Conservation (phyloP, 108 stramenopile species). For the Schizochytrium sp. region DNA sequence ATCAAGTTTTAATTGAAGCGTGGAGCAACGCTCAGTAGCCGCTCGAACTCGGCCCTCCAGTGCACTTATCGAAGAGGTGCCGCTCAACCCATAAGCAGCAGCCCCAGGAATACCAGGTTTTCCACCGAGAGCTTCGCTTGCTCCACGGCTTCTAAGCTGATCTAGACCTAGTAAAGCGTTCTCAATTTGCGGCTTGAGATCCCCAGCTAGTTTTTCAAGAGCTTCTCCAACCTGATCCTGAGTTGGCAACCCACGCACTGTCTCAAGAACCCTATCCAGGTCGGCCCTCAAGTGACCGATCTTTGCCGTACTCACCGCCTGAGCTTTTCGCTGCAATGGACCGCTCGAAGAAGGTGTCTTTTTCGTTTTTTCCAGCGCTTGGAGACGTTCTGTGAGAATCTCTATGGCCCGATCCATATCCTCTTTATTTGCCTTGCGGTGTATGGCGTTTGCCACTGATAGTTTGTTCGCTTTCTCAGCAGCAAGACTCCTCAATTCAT, state of each 20-base stretch:
- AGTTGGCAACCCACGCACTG: neutral
- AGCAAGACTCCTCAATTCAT: neutral
- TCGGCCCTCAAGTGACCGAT: neutral
- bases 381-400: neutral
- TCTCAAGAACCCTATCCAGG: neutral
- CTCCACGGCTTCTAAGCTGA: neutral
- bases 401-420: neutral
- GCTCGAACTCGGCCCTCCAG: slow-evolving; percentile 1
- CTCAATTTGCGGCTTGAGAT: slow-evolving; percentile 26
- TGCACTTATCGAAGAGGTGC: neutral
- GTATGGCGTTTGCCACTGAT: slow-evolving; percentile 44
- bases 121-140: too few species aligned
- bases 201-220: slow-evolving; percentile 11
- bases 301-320: neutral
- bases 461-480: slow-evolving; percentile 42
- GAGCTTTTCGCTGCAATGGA: neutral
- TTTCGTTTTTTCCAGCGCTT: neutral
- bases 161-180: neutral
- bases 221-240: slow-evolving; percentile 8
- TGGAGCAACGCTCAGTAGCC: neutral
- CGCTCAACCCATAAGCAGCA: neutral
- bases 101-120: too few species aligned
- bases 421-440: slow-evolving; percentile 54
- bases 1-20: neutral
- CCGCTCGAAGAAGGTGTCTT: neutral